A percentile compares a stretch with the other conserved stretches of the same genome.
Evolutionary conservation across 805 yeast genomes (phyloP).

Genomic region (Wickerhamiella kurtzmanii): DNA sequence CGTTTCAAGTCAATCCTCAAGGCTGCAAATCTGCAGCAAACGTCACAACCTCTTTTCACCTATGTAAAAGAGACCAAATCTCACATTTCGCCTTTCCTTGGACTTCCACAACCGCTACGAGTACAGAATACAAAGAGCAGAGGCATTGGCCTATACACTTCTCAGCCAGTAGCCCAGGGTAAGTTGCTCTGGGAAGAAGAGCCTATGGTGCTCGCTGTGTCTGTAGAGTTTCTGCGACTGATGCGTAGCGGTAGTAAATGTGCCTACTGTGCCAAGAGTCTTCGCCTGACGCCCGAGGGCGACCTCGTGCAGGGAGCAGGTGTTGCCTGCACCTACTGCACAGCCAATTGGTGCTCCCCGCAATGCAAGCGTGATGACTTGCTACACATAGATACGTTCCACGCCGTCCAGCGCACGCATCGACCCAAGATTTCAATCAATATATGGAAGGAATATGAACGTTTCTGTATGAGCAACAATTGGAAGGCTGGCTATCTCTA

Average conservation of each 20-base stretch:
- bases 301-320: constrained; percentile 16
- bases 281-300: constrained; percentile 23
- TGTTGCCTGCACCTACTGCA: constrained; percentile 44
- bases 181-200: constrained; percentile 48
- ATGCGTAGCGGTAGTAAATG: constrained; percentile 55
- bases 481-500: constrained; percentile 60
- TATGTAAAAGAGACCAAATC: constrained; percentile 45
- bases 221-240: constrained; percentile 48
- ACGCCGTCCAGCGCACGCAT: constrained; percentile 30
- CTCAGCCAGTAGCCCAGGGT: constrained; percentile 34
- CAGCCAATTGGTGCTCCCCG: constrained; percentile 57
- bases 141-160: constrained; percentile 52
- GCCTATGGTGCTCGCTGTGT: constrained; percentile 51
- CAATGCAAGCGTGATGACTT: constrained; percentile 43
- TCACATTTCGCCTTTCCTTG: constrained; percentile 33
- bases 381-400: constrained; percentile 46
- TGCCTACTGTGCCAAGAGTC: constrained; percentile 51
- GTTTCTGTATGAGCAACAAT: constrained; percentile 47
- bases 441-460: constrained; percentile 42
- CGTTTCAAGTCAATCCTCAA: constrained; percentile 42
- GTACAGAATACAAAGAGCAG: constrained; percentile 37
- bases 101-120: constrained; percentile 30
- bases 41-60: constrained; percentile 32
- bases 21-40: constrained; percentile 38
- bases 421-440: constrained; percentile 21